Conservation (phyloP, 1,139 yeast genomes). For the Geotrichum fermentans region DNA sequence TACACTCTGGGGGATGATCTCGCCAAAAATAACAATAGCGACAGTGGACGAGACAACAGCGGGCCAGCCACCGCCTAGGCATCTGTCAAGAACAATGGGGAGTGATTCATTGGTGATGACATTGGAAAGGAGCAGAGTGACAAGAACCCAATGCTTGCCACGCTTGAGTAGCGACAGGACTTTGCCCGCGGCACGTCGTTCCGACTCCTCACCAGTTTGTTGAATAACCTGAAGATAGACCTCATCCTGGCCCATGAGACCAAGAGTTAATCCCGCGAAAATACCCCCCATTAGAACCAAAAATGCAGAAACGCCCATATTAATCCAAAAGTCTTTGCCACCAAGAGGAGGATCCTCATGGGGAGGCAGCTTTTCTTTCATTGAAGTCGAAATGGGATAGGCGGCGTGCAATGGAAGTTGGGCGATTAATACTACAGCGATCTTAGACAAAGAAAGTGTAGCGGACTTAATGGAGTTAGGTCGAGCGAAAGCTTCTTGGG, state of each 20-base stretch:
- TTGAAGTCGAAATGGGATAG: slow-evolving; percentile 28
- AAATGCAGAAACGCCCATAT: slow-evolving; percentile 54
- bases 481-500: neutral
- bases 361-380: slow-evolving; percentile 35
- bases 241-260: slow-evolving; percentile 97
- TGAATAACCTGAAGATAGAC: slow-evolving; percentile 54
- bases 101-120: slow-evolving; percentile 94
- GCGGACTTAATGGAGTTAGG: slow-evolving; percentile 8
- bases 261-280: slow-evolving; percentile 92
- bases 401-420: slow-evolving; percentile 18
- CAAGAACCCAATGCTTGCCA: slow-evolving; percentile 98
- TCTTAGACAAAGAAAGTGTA: slow-evolving; percentile 11
- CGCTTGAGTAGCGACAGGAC: slow-evolving; percentile 68
- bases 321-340: slow-evolving; percentile 45
- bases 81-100: slow-evolving; percentile 88
- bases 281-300: slow-evolving; percentile 89
- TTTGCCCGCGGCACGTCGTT: slow-evolving; percentile 64
- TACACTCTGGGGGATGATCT: slow-evolving; percentile 89
- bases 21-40: slow-evolving; percentile 91
- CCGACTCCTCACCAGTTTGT: slow-evolving; percentile 49
- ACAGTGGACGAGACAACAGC: slow-evolving; percentile 92
- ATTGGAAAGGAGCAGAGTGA: slow-evolving; percentile 69
- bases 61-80: slow-evolving; percentile 96
- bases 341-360: slow-evolving; percentile 32
- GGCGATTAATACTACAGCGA: slow-evolving; percentile 15